Conservation (phyloP, 148 eudicot species). For the Amaranthus hypochondriacus region DNA sequence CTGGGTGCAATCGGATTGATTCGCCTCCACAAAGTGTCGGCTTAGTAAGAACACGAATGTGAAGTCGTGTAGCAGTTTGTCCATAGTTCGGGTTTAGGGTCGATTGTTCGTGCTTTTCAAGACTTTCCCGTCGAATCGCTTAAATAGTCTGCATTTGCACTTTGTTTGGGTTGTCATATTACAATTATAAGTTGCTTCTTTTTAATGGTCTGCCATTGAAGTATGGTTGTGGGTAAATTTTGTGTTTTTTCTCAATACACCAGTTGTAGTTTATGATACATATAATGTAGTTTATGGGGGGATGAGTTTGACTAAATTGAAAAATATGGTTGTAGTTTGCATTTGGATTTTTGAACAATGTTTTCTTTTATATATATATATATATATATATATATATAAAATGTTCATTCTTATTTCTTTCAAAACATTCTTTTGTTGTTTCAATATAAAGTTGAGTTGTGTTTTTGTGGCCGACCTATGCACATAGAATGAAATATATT, state of each 20-base stretch:
- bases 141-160: slow-evolving; percentile 19
- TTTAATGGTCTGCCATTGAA: slow-evolving; percentile 20
- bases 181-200: slow-evolving; percentile 4
- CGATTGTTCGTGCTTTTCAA: slow-evolving; percentile 18
- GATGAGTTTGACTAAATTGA: slow-evolving; percentile 14
- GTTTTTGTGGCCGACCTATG: too few relatives aligned
- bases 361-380: too few relatives aligned
- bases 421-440: background rate
- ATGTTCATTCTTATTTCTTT: too few relatives aligned
- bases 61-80: slow-evolving; percentile 19
- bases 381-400: too few relatives aligned
- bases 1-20: slow-evolving; percentile 14
- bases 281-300: slow-evolving; percentile 19
- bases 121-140: slow-evolving; percentile 16
- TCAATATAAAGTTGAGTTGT: background rate
- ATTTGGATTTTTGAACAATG: too few relatives aligned
- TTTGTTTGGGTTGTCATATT: slow-evolving; percentile 20
- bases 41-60: slow-evolving; percentile 13
- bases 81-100: slow-evolving; percentile 30
- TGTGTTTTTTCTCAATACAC: background rate
- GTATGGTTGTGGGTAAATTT: slow-evolving; percentile 19
- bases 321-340: background rate
- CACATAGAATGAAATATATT: too few relatives aligned
- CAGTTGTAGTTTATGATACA: slow-evolving; percentile 21
- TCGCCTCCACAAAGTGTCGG: slow-evolving; percentile 24